Evolutionary conservation across 176 grass and related monocot species (phyloP), one percentile per base, ranked within the genome.

Genomic region (Pontederia crassipes): DNA sequence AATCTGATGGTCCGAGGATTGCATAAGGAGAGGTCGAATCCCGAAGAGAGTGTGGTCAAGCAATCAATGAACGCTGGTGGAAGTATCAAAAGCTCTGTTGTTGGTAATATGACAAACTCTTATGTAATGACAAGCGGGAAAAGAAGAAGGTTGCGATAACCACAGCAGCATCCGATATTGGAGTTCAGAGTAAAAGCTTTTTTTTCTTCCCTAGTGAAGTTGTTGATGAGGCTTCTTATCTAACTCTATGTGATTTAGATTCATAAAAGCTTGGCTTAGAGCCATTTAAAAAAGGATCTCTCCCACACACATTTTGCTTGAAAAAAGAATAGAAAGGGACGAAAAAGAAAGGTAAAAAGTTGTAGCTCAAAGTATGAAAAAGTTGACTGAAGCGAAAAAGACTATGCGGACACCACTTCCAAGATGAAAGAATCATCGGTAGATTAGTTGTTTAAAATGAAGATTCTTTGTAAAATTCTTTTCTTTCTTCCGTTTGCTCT

Each of bases 1-100:
- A 87, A 50, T 55, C 68, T 74, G 69, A 90, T 96, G 91, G 77
- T 87, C 57, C 86, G 70, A 48, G 81, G 74, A 64, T 75, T 55
- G 28, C 45, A 28, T 1, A 70, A 59, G 54, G 55, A 86, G 75
- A 72, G 56, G 72, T 66, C 67, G 48, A 60, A 70, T 51, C 67
- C 60, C 61, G 82, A 81, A 74, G 69, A 74, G 78, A 72, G 71
- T 67, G 17, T 72, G 68, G 59, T 69, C 65, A 61, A 53, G 35
- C 65, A 61, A 59, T 85, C 80, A n/a, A 79, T 52, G 17, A 76
- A 59, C 35, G 67, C 74, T 77, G 28, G 46, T 56, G 77, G 27
- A 4, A 76, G 75, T 60, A 69, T 70, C n/a, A 58, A 47, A 50
- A 61, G 58, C 79, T 72, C 83, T 51, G 72, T 69, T 62, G 78